A percentile compares a stretch with the other conserved stretches of the same genome.
phyloP scores from a whole-genome alignment of 2,329 filamentous ascomycete species.

The Knoxdaviesia capensis region DNA sequence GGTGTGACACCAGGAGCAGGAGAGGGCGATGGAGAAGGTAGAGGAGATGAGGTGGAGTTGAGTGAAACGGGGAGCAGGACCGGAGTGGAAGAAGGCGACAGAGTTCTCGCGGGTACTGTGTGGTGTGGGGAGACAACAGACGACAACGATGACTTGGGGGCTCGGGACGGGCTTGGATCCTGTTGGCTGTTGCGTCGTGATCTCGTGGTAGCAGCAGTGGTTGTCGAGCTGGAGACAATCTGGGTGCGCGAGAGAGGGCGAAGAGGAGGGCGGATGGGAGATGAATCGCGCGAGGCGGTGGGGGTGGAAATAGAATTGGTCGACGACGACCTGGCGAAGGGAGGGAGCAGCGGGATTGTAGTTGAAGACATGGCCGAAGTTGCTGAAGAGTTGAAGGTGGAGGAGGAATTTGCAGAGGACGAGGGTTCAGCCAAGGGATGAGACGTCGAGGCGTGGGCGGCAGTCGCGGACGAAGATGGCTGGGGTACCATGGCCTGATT shows the following conservation, averaged over 20 bases:
- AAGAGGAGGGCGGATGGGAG: constrained; percentile 20
- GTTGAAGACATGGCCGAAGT: constrained; percentile 1
- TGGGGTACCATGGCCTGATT: too few relatives aligned
- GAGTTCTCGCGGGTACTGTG: constrained; percentile 43
- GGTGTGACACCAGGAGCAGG: too few relatives aligned
- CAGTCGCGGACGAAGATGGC: too few relatives aligned
- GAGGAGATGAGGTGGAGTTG: too few relatives aligned
- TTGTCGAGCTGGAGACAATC: constrained; percentile 12
- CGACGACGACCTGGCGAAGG: too few relatives aligned
- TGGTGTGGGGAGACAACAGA: constrained; percentile 20
- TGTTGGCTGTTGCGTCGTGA: constrained; percentile 46
- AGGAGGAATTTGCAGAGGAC: too few relatives aligned
- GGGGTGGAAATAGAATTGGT: constrained; percentile 10
- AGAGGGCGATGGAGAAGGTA: too few relatives aligned
- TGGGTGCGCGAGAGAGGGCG: constrained; percentile 4
- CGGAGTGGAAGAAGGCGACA: constrained; percentile 49
- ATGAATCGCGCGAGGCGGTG: constrained; percentile 23
- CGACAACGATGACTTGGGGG: constrained; percentile 14
- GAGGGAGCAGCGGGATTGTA: too few relatives aligned
- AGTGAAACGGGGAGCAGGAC: constrained; percentile 29
- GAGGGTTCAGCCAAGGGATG: too few relatives aligned
- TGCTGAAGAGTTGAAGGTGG: not conserved
- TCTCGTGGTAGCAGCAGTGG: constrained; percentile 19
- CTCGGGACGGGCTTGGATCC: constrained; percentile 42
- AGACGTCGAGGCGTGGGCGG: too few relatives aligned